Evolutionary conservation across 192 early-diverging fungal species (phyloP), one percentile per base, ranked within the genome.

Genomic region (Coemansia sp.): DNA sequence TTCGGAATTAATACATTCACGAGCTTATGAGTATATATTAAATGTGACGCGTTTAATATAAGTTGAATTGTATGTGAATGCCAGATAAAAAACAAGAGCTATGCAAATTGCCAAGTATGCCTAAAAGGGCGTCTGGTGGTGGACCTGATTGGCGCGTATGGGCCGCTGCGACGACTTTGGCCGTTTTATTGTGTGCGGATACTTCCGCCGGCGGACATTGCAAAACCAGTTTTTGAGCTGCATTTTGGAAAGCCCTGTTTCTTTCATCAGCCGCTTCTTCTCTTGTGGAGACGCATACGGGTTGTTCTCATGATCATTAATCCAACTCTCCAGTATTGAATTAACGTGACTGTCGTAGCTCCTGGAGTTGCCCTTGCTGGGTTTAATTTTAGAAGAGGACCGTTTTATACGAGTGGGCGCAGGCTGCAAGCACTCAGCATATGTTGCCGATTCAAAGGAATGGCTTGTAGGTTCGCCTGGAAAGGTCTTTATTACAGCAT

Each of bases 201-300:
- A 55, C 50, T 74, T 80, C 53, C 79, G 69, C 17, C 79, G 59
- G 17, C 79, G 79, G 12, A 76, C 50, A 47, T 82, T 82, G 57
- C 79, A 75, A 41, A 82, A 63, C 73, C 73, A 82, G 38, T 82
- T 82, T 29, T 82, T 82, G 6, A 82, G 66, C 61, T 82, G 79
- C 72, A 75, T 82, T 23, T 72, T 71, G 4, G 66, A 52, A 15
- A 82, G 60, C 6, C 70, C 73, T 1, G 79, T 75, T 25, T 64
- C 25, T 8, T 32, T 19, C 69, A 82, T 75, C 29, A 75, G 60
- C 39, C 23, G 29, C n/a, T 58, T 52, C 54, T 75, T 82, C 24
- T 67, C 73, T 24, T 41, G 38, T 8, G 57, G 24, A 2, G 73
- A 59, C 17, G 79, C 69, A 23, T 75, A 82, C 14, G 73, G 73